Evolutionary conservation across 306 rosid genomes (phyloP).

Genomic region (Vicia sativa): DNA sequence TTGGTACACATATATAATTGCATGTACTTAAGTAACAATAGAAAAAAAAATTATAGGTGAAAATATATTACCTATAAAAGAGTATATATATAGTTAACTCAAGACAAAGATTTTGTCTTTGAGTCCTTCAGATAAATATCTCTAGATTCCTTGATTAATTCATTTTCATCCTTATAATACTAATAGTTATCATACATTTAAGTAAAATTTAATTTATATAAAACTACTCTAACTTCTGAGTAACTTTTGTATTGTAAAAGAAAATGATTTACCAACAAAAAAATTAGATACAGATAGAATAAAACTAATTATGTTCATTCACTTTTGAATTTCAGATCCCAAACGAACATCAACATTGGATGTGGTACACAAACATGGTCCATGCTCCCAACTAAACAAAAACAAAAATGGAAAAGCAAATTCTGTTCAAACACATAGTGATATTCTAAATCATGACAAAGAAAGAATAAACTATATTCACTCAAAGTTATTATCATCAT

Average conservation of each 20-base stretch:
- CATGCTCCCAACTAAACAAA: slow-evolving; percentile 46
- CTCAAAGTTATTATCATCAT: slow-evolving; percentile 18
- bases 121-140: background rate
- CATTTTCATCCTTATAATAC: background rate
- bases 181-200: too few relatives aligned
- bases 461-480: slow-evolving; percentile 50
- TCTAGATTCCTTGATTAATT: background rate
- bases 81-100: too few relatives aligned
- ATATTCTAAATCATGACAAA: slow-evolving; percentile 47
- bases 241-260: too few relatives aligned
- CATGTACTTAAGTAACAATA: slow-evolving; percentile 32
- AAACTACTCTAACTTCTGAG: too few relatives aligned
- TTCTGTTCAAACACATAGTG: slow-evolving; percentile 27
- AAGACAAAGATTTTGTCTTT: slow-evolving; percentile 20
- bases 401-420: slow-evolving; percentile 4
- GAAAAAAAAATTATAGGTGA: slow-evolving; percentile 3
- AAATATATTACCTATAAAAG: slow-evolving; percentile 12
- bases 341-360: slow-evolving; percentile 40
- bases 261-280: too few relatives aligned
- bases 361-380: slow-evolving; percentile 63
- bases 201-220: too few relatives aligned
- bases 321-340: slow-evolving; percentile 27
- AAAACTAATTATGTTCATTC: background rate
- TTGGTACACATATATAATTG: background rate
- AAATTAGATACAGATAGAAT: too few relatives aligned